Evolutionary conservation across 2,329 filamentous ascomycete genomes (phyloP).

Genomic region (Ambrosiella cleistominuta): DNA sequence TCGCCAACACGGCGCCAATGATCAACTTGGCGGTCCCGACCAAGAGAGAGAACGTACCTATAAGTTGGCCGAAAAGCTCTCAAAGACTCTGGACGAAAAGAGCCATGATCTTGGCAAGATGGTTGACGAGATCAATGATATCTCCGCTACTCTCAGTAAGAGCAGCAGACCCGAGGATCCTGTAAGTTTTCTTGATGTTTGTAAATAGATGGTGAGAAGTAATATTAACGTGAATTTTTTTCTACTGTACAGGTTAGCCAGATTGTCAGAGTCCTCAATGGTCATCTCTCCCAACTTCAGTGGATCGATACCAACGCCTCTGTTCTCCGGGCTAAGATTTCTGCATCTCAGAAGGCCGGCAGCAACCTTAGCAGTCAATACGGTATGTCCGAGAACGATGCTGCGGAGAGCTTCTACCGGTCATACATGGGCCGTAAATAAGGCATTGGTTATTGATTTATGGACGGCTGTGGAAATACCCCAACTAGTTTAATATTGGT

Average conservation of each 20-base stretch:
- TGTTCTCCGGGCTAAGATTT: constrained; percentile 65
- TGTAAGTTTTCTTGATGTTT: constrained; percentile 33
- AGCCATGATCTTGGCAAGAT: constrained; percentile 83
- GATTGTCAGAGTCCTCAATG: constrained; percentile 88
- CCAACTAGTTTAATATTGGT: neutral
- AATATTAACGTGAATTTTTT: neutral
- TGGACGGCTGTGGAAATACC: neutral
- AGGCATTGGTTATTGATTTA: neutral
- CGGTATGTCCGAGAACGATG: constrained; percentile 46
- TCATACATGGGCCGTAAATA: constrained; percentile 65
- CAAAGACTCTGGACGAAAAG: constrained; percentile 82
- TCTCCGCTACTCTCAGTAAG: constrained; percentile 77
- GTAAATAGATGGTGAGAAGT: no score
- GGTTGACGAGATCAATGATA: constrained; percentile 95
- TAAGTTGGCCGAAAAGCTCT: constrained; percentile 84
- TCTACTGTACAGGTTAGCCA: constrained; percentile 55
- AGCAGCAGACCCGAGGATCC: constrained; percentile 75
- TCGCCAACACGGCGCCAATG: constrained; percentile 57
- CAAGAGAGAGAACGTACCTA: constrained; percentile 93
- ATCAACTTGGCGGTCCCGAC: constrained; percentile 71
- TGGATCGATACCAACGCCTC: constrained; percentile 79
- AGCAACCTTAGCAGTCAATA: constrained; percentile 41
- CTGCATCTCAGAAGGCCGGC: constrained; percentile 62
- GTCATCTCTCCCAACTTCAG: constrained; percentile 79
- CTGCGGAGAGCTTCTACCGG: constrained; percentile 76